Base-by-base conservation (phyloP, 2,329 filamentous ascomycete species). In the Aspergillus sergii region DNA sequence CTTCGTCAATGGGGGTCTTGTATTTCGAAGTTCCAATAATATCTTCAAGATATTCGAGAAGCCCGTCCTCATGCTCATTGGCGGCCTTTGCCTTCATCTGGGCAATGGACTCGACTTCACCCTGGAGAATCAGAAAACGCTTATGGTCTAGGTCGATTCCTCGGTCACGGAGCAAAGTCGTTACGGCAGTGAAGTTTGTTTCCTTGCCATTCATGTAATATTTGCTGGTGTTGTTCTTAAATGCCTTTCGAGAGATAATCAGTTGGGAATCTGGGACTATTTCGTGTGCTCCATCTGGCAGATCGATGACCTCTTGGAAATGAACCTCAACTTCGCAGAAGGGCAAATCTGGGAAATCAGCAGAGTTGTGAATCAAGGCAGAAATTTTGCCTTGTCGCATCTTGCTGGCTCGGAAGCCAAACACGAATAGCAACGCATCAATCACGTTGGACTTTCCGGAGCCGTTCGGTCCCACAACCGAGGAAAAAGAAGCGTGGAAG, bases 351-450 rank as follows among this genome's bases (percentile, higher is more conserved):
- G 93, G 93, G 70, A 91, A 88, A 61, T 91, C 87, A 0, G 93
- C 94, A 14, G 95, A 98, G 77, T 98, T 99, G 81, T 99, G 95
- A 69, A 99, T 99, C 56, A 99, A 83, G 4, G 95, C 95, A 1
- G 95, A 99, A 55, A 99, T 93, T 81, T 99, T 99, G 73, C 95
- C 95, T 78, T 99, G 95, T 73, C 95, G 88, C 95, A 99, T 99
- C 81, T 99, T 99, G 84, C 94, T 98, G 48, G 95, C 95, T 64
- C 95, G 90, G 82, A 99, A 99, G 59, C 96, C 95, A 75, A 99
- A 99, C n/a, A 99, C 95, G 73, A 99, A 99, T 0, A 99, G 87
- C 32, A 99, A 83, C 2, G 95, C 97, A 79, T 99, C 95, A 75
- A 99, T 99, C 66, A 99, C 96, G 72, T 99, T 99, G 26, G 95